Percentiles rank a stretch among this genome's conserved stretches.
Conservation (phyloP, 1,139 yeast species). For the Saccharomyces pastorianus region DNA sequence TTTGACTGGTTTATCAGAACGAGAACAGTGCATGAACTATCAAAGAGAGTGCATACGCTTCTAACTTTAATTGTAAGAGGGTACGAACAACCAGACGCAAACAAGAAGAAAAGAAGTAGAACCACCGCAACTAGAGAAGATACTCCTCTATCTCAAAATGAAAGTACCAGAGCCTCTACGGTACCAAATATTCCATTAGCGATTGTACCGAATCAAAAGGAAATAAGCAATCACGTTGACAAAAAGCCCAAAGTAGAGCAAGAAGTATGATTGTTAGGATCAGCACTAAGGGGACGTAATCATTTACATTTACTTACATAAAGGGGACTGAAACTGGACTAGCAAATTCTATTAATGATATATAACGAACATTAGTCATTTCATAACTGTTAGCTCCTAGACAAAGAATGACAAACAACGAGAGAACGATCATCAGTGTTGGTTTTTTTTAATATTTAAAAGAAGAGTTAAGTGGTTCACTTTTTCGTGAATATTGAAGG, state of each 20-base stretch:
- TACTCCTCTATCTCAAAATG: background rate
- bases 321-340: background rate
- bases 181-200: background rate
- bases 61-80: constrained; percentile 74
- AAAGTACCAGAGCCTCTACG: background rate
- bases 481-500: no score
- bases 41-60: constrained; percentile 74
- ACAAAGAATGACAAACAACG: background rate
- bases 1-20: constrained; percentile 89
- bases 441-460: no score
- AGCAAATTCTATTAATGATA: background rate
- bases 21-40: constrained; percentile 74
- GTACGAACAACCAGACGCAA: constrained; percentile 54
- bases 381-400: background rate
- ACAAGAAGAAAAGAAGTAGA: constrained; percentile 17
- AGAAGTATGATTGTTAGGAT: background rate
- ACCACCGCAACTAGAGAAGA: background rate
- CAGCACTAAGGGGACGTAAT: background rate
- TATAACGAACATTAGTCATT: background rate
- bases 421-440: no score
- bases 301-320: no score
- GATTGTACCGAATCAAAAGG: background rate
- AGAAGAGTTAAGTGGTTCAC: no score
- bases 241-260: constrained; percentile 5
- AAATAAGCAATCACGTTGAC: constrained; percentile 7